Percentiles rank a stretch among this genome's conserved stretches.
Conservation (phyloP, 768 basidiomycete genomes). For the Mycena floridula region DNA sequence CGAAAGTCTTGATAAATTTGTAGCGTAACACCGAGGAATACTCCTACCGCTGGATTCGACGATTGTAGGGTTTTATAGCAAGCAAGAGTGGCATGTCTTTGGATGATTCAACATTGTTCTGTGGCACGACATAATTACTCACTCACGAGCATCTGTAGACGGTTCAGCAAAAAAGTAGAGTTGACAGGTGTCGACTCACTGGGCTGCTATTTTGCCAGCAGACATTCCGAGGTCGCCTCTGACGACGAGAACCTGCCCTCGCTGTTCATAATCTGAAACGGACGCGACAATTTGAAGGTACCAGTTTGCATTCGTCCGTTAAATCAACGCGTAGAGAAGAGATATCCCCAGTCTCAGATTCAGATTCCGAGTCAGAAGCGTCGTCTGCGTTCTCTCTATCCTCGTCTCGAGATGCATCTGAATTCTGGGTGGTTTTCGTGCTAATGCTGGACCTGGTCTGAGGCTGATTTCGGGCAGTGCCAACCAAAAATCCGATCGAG, state of each 20-base stretch:
- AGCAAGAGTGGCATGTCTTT: slow-evolving; percentile 50
- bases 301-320: slow-evolving; percentile 56
- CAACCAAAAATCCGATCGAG: slow-evolving; percentile 36
- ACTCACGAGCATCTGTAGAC: slow-evolving; percentile 24
- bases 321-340: slow-evolving; percentile 22
- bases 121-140: too few species aligned
- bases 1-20: neutral
- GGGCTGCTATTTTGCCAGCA: slow-evolving; percentile 41
- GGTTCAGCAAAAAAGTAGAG: slow-evolving; percentile 9
- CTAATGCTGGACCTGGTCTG: too few species aligned
- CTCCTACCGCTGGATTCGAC: slow-evolving; percentile 37
- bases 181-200: slow-evolving; percentile 25
- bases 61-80: slow-evolving; percentile 43
- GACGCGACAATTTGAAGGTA: slow-evolving; percentile 8
- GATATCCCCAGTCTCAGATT: slow-evolving; percentile 14
- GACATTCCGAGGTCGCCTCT: slow-evolving; percentile 27
- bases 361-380: slow-evolving; percentile 11
- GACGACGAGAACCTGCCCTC: slow-evolving; percentile 61
- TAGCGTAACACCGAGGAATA: neutral
- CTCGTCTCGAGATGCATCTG: neutral
- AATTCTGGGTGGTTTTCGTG: neutral
- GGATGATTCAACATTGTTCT: too few species aligned
- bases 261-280: neutral
- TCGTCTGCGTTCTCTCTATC: neutral
- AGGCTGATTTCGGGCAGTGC: slow-evolving; percentile 17